These are phyloP conservation scores for Phytophthora pinifolia DNA, from an alignment of 352 stramenopile species.

Conservation along the genomic window DNA sequence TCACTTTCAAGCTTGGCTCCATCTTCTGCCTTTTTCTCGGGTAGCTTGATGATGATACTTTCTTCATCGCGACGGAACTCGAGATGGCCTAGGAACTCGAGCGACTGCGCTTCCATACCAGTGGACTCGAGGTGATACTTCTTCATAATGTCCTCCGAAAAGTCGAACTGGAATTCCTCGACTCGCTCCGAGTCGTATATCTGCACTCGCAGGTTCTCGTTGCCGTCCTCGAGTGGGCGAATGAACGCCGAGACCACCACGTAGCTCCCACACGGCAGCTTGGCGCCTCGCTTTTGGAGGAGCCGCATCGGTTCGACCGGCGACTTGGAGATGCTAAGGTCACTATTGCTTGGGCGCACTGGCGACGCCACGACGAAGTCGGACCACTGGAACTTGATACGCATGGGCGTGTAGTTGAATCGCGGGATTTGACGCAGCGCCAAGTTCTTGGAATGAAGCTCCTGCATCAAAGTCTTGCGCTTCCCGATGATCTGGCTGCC, in stretches of 20 bases:
- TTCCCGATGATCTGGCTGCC: slow-evolving; percentile 52
- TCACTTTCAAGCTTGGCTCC: background rate
- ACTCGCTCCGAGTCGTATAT: slow-evolving; percentile 74
- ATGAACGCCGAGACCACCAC: slow-evolving; percentile 72
- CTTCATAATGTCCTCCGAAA: slow-evolving; percentile 60
- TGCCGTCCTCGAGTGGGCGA: slow-evolving; percentile 65
- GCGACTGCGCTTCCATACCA: slow-evolving; percentile 39
- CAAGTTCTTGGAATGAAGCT: slow-evolving; percentile 61
- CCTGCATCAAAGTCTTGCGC: slow-evolving; percentile 61
- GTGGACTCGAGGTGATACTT: slow-evolving; percentile 48
- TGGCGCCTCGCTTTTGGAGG: slow-evolving; percentile 57
- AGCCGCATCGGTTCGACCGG: slow-evolving; percentile 58
- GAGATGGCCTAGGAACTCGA: slow-evolving; percentile 50
- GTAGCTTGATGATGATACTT: slow-evolving; percentile 70
- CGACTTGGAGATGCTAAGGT: slow-evolving; percentile 24
- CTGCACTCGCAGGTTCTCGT: slow-evolving; percentile 68
- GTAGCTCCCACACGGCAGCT: slow-evolving; percentile 58
- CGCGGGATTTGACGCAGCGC: slow-evolving; percentile 55
- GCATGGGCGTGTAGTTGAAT: slow-evolving; percentile 67
- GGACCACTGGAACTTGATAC: slow-evolving; percentile 74
- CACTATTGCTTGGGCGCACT: slow-evolving; percentile 26
- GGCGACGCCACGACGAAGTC: slow-evolving; percentile 70
- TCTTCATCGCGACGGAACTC: slow-evolving; percentile 64
- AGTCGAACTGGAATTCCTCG: slow-evolving; percentile 80
- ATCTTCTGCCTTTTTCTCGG: slow-evolving; percentile 38